These are phyloP conservation scores for Pyricularia pennisetigena DNA, from an alignment of 2,329 filamentous ascomycete genomes.

Conservation along the genomic window DNA sequence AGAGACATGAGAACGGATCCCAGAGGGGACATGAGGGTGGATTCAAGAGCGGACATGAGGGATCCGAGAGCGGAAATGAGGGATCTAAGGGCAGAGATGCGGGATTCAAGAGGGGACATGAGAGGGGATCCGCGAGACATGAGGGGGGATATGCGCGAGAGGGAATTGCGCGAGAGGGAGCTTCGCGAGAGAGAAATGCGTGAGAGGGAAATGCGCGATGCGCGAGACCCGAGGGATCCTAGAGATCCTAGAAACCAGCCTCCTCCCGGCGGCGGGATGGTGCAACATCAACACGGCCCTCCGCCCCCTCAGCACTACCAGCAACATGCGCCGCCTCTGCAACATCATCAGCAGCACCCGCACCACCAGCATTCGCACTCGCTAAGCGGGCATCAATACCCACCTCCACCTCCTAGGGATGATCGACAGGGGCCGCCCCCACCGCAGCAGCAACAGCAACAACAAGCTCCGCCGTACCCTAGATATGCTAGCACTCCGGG, in stretches of 20 bases:
- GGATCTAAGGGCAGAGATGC: not conserved
- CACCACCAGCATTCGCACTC: slow-evolving; percentile 20
- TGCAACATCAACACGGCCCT: slow-evolving; percentile 12
- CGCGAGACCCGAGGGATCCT: not conserved
- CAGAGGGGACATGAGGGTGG: not conserved
- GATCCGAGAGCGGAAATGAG: not conserved
- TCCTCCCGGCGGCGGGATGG: slow-evolving; percentile 4
- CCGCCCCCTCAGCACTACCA: slow-evolving; percentile 7
- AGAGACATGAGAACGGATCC: too few relatives aligned
- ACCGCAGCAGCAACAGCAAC: slow-evolving; percentile 7
- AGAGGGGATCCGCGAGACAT: not conserved
- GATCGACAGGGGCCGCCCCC: slow-evolving; percentile 9
- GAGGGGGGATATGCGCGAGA: not conserved
- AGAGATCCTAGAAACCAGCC: not conserved
- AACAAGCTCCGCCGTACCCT: slow-evolving; percentile 9
- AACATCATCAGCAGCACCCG: slow-evolving; percentile 10
- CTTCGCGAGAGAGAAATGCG: not conserved
- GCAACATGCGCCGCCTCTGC: slow-evolving; percentile 9
- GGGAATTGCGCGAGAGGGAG: not conserved
- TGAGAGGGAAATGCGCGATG: not conserved
- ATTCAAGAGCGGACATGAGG: not conserved
- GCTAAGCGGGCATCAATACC: slow-evolving; percentile 15
- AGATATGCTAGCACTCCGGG: slow-evolving; percentile 14
- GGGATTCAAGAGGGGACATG: not conserved
- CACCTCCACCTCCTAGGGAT: slow-evolving; percentile 4